These are phyloP conservation scores for Prunus yedoensis DNA, from an alignment of 331 rosid genomes.

Conservation along the genomic window DNA sequence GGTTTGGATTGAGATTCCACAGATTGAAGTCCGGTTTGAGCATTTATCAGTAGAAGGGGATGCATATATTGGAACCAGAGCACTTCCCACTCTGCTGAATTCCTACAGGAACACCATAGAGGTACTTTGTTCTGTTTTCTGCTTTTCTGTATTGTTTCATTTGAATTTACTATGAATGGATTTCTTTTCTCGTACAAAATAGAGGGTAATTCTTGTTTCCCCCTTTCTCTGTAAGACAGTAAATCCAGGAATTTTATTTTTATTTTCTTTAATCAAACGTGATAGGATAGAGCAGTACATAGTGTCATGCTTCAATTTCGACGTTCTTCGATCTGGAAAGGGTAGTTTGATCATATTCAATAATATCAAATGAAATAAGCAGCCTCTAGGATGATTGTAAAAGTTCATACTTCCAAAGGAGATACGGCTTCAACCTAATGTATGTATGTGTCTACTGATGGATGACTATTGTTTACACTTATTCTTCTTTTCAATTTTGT, in stretches of 20 bases:
- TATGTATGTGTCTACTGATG: background rate
- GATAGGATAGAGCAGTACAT: background rate
- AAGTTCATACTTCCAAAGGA: background rate
- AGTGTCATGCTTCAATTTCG: background rate
- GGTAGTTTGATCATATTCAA: background rate
- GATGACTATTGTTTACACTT: background rate
- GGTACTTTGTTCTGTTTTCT: constrained; percentile 30
- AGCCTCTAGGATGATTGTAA: background rate
- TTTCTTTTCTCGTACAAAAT: background rate
- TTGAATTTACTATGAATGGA: too few species aligned
- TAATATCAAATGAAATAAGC: background rate
- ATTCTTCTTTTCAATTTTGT: background rate
- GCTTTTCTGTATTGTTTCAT: too few species aligned
- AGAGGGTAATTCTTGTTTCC: too few species aligned
- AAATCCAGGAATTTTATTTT: background rate
- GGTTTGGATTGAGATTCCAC: constrained; percentile 50
- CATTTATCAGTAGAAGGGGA: constrained; percentile 58
- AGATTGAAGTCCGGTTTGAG: constrained; percentile 56
- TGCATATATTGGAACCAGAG: constrained; percentile 64
- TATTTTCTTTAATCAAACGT: background rate
- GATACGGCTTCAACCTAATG: background rate
- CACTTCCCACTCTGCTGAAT: constrained; percentile 59
- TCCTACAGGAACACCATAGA: constrained; percentile 43
- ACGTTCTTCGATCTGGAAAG: background rate
- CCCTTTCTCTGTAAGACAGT: background rate